Percentiles rank a stretch among this genome's conserved stretches.
phyloP scores from a whole-genome alignment of 495 filamentous ascomycete species.

The Talaromyces liani region DNA sequence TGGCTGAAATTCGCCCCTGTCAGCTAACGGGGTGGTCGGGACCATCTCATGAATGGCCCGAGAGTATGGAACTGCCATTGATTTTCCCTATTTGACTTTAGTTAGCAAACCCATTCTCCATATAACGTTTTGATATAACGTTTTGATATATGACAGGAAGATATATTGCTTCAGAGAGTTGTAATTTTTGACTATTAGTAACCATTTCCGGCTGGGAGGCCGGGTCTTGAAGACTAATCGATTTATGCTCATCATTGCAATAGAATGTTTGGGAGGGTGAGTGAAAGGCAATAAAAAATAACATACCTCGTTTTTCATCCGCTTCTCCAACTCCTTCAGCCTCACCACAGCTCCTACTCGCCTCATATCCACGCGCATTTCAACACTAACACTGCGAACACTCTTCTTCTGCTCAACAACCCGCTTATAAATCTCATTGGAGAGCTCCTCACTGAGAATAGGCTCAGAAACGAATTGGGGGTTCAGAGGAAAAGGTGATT shows the following conservation, averaged over 20 bases:
- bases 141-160: not conserved
- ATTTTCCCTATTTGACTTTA: constrained; percentile 55
- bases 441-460: constrained; percentile 68
- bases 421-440: constrained; percentile 64
- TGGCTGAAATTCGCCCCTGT: constrained; percentile 14
- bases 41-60: constrained; percentile 75
- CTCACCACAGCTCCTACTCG: constrained; percentile 84
- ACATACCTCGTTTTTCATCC: constrained; percentile 65
- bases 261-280: constrained; percentile 28
- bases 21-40: constrained; percentile 44
- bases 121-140: not conserved
- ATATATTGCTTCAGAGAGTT: constrained; percentile 35
- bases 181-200: constrained; percentile 40
- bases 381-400: constrained; percentile 70
- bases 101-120: constrained; percentile 11
- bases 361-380: constrained; percentile 72
- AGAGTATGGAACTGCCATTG: constrained; percentile 66
- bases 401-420: constrained; percentile 58
- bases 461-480: constrained; percentile 58
- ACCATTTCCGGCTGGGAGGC: constrained; percentile 47
- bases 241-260: constrained; percentile 65
- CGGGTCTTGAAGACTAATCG: constrained; percentile 99
- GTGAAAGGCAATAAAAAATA: constrained; percentile 14
- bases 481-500: constrained; percentile 69
- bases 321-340: constrained; percentile 79